phyloP scores from a whole-genome alignment of 2,329 filamentous ascomycete species.

The Scytalidium sp. region DNA sequence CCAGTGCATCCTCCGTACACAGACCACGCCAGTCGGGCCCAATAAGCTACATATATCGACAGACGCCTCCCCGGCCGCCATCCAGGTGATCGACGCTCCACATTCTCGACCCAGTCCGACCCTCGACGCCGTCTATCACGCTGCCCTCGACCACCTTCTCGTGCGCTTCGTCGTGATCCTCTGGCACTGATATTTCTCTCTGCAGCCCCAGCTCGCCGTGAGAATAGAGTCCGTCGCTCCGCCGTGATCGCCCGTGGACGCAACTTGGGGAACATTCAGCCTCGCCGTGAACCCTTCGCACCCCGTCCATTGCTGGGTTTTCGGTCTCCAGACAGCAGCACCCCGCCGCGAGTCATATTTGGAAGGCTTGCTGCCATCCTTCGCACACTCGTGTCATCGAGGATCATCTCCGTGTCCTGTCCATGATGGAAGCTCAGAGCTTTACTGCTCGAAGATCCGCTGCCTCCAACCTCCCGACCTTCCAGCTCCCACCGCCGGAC shows the following conservation, averaged over 20 bases:
- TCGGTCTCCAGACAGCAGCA: no score
- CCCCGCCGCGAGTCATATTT: neutral
- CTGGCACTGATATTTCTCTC: neutral
- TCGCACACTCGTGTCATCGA: conserved; percentile 10
- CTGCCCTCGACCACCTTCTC: neutral
- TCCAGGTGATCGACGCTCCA: conserved; percentile 37
- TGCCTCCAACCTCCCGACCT: conserved; percentile 64
- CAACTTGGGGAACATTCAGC: no score
- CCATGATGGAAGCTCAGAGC: conserved; percentile 57
- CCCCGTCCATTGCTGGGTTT: no score
- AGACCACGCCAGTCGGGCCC: conserved; percentile 20
- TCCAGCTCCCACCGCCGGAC: conserved; percentile 65
- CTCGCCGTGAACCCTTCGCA: neutral
- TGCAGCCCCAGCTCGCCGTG: neutral
- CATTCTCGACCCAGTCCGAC: conserved; percentile 23
- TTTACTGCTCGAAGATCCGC: conserved; percentile 70
- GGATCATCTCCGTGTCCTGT: conserved; percentile 25
- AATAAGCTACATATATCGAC: conserved; percentile 30
- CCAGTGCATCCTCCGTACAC: conserved; percentile 11
- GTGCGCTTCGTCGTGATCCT: neutral
- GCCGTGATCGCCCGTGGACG: no score
- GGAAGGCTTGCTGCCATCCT: neutral
- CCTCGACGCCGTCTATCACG: conserved; percentile 9
- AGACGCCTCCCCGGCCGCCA: conserved; percentile 32
- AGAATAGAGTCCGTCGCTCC: neutral